Conservation (phyloP, 306 rosid genomes). For the Ceratonia siliqua region DNA sequence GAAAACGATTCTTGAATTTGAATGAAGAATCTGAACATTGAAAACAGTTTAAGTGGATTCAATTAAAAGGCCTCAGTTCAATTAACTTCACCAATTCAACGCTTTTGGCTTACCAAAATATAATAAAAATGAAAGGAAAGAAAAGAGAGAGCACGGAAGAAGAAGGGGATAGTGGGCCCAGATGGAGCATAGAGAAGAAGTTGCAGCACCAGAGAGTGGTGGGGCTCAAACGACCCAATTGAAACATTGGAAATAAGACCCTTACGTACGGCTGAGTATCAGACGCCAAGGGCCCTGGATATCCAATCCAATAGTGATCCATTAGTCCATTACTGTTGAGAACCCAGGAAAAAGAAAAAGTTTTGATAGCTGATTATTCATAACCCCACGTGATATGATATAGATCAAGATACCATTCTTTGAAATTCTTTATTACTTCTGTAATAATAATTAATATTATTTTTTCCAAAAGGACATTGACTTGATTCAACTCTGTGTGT, state of each 20-base stretch:
- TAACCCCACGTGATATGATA: not conserved
- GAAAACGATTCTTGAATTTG: too few species aligned
- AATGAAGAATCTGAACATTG: too few species aligned
- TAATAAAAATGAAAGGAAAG: not conserved
- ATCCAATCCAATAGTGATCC: not conserved
- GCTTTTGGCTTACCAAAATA: too few species aligned
- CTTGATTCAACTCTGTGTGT: not conserved
- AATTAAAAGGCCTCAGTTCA: too few species aligned
- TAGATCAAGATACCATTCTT: not conserved
- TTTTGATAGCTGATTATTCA: too few species aligned
- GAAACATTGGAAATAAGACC: not conserved
- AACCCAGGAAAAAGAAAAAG: too few species aligned
- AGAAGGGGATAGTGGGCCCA: not conserved
- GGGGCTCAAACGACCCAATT: conserved; percentile 11
- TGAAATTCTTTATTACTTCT: not conserved
- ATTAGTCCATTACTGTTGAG: not conserved
- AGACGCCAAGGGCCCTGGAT: not conserved
- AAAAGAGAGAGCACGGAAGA: not conserved
- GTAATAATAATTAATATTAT: not conserved
- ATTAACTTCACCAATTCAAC: too few species aligned
- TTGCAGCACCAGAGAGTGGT: conserved; percentile 25
- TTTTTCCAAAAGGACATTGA: too few species aligned
- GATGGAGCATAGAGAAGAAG: not conserved
- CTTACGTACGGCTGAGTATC: not conserved
- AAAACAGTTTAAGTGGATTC: too few species aligned